Conservation (phyloP, 139 green algal genomes). For the Mesostigma viride region DNA sequence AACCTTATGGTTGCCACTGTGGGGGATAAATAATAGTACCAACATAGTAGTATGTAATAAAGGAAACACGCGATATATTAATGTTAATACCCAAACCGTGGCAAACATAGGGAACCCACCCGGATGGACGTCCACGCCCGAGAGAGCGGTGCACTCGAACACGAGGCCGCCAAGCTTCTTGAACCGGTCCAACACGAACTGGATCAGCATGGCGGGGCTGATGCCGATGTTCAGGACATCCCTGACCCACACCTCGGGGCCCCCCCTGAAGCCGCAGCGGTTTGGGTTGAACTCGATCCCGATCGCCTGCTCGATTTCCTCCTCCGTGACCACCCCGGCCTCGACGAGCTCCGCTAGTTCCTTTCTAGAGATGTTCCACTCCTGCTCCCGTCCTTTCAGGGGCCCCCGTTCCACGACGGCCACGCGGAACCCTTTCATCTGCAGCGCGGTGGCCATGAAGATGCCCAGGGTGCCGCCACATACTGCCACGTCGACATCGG, state of each 20-base stretch:
- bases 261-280: slow-evolving; percentile 24
- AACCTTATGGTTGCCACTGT: no score
- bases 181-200: slow-evolving; percentile 16
- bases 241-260: slow-evolving; percentile 40
- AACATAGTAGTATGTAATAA: no score
- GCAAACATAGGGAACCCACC: slow-evolving; percentile 34
- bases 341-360: slow-evolving; percentile 64
- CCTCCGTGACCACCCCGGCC: slow-evolving; percentile 51
- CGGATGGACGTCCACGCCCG: slow-evolving; percentile 42
- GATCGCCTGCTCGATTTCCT: slow-evolving; percentile 62
- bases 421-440: slow-evolving; percentile 53
- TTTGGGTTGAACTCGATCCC: slow-evolving; percentile 78
- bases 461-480: slow-evolving; percentile 82
- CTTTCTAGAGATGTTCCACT: slow-evolving; percentile 75
- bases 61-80: slow-evolving; percentile 2
- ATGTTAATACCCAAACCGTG: not conserved
- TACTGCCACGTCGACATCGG: slow-evolving; percentile 65
- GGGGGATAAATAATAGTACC: no score
- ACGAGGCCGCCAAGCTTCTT: slow-evolving; percentile 33
- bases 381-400: slow-evolving; percentile 50
- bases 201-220: slow-evolving; percentile 7
- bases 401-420: slow-evolving; percentile 75
- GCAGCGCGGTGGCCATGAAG: slow-evolving; percentile 68
- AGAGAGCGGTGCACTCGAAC: slow-evolving; percentile 46
- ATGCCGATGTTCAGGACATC: slow-evolving; percentile 91